Evolutionary conservation across 352 stramenopile genomes (phyloP).

Genomic region (Detonula confervacea): DNA sequence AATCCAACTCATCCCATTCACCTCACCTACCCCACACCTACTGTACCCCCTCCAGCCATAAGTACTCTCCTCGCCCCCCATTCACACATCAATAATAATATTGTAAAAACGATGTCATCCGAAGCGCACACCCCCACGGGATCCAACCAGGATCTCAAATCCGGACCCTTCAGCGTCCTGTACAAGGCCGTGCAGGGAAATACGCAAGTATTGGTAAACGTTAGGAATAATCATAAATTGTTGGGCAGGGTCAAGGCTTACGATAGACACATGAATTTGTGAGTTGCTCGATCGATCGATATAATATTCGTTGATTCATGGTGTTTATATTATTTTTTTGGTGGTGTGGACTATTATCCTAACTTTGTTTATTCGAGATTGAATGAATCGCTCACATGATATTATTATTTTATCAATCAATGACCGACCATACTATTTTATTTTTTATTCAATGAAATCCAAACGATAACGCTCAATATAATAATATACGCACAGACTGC

Average conservation of each 20-base stretch:
- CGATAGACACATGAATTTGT: slow-evolving; percentile 99
- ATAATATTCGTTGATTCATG: neutral
- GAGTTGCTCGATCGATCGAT: slow-evolving; percentile 49
- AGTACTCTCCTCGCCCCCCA: neutral
- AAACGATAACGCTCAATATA: neutral
- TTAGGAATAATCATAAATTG: slow-evolving; percentile 99
- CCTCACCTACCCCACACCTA: neutral
- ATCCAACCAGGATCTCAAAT: slow-evolving; percentile 86
- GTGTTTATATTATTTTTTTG: neutral
- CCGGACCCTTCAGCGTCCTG: slow-evolving; percentile 95
- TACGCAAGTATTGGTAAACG: slow-evolving; percentile 99
- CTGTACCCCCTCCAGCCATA: no score
- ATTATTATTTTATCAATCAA: no score
- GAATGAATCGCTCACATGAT: no score
- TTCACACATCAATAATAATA: neutral
- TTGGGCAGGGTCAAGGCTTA: slow-evolving; percentile 99
- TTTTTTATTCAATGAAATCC: neutral
- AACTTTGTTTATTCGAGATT: no score
- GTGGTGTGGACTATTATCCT: no score
- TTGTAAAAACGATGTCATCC: neutral
- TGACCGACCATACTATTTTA: no score
- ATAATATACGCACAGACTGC: slow-evolving; percentile 86
- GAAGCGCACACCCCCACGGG: slow-evolving; percentile 6
- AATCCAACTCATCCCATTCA: no score
- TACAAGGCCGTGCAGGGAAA: slow-evolving; percentile 98